Conservation (phyloP, 192 early-diverging fungal species). For the Spizellomyces punctatus region DNA sequence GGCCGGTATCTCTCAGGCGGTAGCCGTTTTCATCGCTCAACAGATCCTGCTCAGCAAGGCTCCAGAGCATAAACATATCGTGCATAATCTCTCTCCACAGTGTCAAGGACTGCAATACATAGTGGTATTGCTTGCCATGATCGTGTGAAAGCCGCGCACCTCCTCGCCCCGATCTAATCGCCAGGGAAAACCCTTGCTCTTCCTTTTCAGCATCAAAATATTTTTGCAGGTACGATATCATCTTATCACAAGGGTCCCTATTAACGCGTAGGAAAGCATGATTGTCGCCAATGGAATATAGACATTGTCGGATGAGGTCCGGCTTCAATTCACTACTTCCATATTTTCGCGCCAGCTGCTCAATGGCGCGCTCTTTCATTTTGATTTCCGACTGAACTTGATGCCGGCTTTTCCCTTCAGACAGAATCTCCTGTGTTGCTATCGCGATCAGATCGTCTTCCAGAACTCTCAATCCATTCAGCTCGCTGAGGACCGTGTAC, state of each 20-base stretch:
- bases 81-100: conserved; percentile 96
- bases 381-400: conserved; percentile 79
- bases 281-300: conserved; percentile 98
- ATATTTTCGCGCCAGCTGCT: conserved; percentile 81
- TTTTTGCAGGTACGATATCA: conserved; percentile 73
- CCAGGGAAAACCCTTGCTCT: conserved; percentile 72
- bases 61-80: conserved; percentile 97
- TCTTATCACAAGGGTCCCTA: conserved; percentile 94
- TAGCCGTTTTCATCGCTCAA: conserved; percentile 76
- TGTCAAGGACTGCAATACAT: conserved; percentile 90
- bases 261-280: conserved; percentile 79
- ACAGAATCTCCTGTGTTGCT: conserved; percentile 66
- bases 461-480: conserved; percentile 67
- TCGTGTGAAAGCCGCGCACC: conserved; percentile 91
- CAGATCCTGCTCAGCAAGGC: conserved; percentile 85
- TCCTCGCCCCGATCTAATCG: conserved; percentile 78
- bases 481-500: conserved; percentile 65
- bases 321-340: conserved; percentile 45
- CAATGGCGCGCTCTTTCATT: conserved; percentile 90
- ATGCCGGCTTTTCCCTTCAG: conserved; percentile 37
- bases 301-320: conserved; percentile 68
- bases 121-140: conserved; percentile 91
- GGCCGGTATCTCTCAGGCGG: conserved; percentile 92
- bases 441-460: conserved; percentile 76
- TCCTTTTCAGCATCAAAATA: conserved; percentile 63